Evolutionary conservation across 331 rosid genomes (phyloP).

Genomic region (Cydonia oblonga): DNA sequence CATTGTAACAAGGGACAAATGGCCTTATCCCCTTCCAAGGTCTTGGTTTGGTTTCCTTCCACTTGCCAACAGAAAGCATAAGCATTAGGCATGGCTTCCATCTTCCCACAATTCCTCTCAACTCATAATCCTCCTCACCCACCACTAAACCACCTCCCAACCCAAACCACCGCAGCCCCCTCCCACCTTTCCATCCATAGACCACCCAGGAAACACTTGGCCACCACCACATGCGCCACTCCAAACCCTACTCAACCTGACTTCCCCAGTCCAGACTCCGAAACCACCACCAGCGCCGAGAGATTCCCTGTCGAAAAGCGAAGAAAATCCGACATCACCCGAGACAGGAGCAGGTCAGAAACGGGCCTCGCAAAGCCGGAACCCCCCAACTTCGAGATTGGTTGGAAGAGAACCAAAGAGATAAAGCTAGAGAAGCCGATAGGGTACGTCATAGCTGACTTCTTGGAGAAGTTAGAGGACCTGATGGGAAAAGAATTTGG

Average conservation of each 20-base stretch:
- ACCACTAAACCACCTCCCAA: constrained; percentile 4
- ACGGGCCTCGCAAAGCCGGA: constrained; percentile 31
- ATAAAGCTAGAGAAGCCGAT: constrained; percentile 57
- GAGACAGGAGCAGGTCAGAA: constrained; percentile 33
- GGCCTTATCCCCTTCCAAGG: constrained; percentile 23
- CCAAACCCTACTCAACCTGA: constrained; percentile 22
- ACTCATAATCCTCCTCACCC: not conserved
- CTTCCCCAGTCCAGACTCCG: constrained; percentile 32
- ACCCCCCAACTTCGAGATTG: constrained; percentile 70
- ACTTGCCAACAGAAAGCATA: not conserved
- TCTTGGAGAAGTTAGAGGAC: constrained; percentile 60
- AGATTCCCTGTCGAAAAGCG: constrained; percentile 65
- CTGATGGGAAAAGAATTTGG: constrained; percentile 68
- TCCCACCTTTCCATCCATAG: constrained; percentile 1
- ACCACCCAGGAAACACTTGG: constrained; percentile 18
- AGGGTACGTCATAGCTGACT: constrained; percentile 65
- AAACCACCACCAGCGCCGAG: constrained; percentile 42
- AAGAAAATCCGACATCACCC: constrained; percentile 53
- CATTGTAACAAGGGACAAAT: not conserved
- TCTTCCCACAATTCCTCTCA: constrained; percentile 28
- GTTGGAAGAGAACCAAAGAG: constrained; percentile 84
- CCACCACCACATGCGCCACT: constrained; percentile 28
- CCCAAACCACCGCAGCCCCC: constrained; percentile 17
- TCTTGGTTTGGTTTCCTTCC: not conserved
- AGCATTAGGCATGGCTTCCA: constrained; percentile 41